A percentile compares a stretch with the other conserved stretches of the same genome.
These are phyloP conservation scores for Coniochaeta pulveracea DNA, from an alignment of 2,329 filamentous ascomycete species.

Conservation along the genomic window DNA sequence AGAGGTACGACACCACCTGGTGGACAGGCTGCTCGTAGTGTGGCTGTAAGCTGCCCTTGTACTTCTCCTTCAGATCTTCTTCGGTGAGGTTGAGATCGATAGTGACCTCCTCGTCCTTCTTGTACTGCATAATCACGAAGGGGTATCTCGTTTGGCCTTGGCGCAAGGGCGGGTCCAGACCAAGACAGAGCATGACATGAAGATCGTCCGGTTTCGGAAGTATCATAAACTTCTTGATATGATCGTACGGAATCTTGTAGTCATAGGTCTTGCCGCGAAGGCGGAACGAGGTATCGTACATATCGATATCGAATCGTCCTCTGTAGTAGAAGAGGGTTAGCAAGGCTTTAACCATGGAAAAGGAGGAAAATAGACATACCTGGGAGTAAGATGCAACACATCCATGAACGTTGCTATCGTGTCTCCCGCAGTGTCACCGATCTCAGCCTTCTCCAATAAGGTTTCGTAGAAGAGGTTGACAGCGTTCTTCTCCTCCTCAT, in stretches of 20 bases:
- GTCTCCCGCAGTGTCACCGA: constrained; percentile 96
- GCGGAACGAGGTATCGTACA: constrained; percentile 97
- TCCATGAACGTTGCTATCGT: constrained; percentile 96
- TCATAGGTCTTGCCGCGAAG: constrained; percentile 98
- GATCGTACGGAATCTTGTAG: constrained; percentile 98
- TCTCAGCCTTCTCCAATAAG: constrained; percentile 95
- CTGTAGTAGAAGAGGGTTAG: no score
- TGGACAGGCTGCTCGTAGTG: constrained; percentile 93
- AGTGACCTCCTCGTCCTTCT: constrained; percentile 93
- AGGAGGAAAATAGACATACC: constrained; percentile 35
- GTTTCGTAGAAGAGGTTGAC: constrained; percentile 98
- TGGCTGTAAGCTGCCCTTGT: constrained; percentile 77
- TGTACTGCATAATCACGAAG: constrained; percentile 98
- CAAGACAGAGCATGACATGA: constrained; percentile 89
- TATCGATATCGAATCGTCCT: constrained; percentile 98
- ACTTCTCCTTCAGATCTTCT: constrained; percentile 70
- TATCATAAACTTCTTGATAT: constrained; percentile 98
- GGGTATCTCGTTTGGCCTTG: constrained; percentile 97
- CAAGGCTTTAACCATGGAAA: background rate
- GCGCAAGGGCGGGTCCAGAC: constrained; percentile 85
- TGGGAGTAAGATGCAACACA: constrained; percentile 90
- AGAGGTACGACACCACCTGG: constrained; percentile 89
- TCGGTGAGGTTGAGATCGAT: constrained; percentile 95
- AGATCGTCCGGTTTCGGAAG: constrained; percentile 97
- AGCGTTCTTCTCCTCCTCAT: constrained; percentile 82